phyloP scores from a whole-genome alignment of 177 flowering plant species.

The Vitis hybrid region DNA sequence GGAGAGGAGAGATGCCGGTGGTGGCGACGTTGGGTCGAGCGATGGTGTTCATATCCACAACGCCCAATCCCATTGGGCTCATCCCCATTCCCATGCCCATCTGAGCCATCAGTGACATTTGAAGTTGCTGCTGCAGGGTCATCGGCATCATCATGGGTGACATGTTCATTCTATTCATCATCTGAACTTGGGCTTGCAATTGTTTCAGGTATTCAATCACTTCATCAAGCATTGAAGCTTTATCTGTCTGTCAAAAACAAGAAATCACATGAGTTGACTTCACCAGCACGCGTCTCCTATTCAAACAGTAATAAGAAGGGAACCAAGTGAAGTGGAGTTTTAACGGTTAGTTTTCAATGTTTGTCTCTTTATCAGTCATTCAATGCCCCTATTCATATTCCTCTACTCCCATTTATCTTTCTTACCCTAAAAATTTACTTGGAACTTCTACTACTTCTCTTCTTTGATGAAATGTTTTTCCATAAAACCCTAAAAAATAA shows the following conservation, averaged over 20 bases:
- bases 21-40: constrained; percentile 33
- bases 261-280: neutral
- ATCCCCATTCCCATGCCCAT: constrained; percentile 48
- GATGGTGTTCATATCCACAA: constrained; percentile 51
- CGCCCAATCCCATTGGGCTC: constrained; percentile 34
- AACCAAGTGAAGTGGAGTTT: neutral
- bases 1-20: constrained; percentile 34
- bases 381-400: too few species aligned
- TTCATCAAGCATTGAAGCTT: constrained; percentile 89
- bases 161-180: constrained; percentile 64
- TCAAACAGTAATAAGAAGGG: neutral
- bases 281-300: neutral
- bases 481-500: too few species aligned
- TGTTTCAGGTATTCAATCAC: constrained; percentile 85
- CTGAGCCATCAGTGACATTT: constrained; percentile 65
- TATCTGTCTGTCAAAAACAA: constrained; percentile 59
- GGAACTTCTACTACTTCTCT: too few species aligned
- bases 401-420: too few species aligned
- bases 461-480: too few species aligned
- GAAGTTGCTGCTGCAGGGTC: constrained; percentile 69
- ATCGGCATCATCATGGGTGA: constrained; percentile 68
- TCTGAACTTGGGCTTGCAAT: constrained; percentile 69
- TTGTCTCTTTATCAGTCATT: too few species aligned
- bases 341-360: too few species aligned
- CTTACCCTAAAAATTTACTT: too few species aligned